Evolutionary conservation across 2,329 filamentous ascomycete genomes (phyloP).

Genomic region (Colletotrichum acutatum): DNA sequence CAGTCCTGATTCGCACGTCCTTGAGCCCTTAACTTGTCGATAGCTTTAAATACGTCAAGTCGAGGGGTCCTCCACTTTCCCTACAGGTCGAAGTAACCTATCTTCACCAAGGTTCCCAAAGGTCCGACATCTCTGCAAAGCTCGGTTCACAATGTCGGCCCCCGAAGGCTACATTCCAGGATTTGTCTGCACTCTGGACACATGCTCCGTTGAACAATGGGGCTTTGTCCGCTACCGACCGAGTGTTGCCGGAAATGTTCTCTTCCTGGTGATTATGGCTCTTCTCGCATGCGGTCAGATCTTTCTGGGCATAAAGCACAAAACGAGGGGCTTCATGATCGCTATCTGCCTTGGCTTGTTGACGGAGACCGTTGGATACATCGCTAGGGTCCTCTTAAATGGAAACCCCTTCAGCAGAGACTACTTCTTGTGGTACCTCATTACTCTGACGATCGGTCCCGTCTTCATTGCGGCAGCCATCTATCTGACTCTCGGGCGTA

Average conservation of each 20-base stretch:
- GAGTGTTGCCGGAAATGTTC: not conserved
- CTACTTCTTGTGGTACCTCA: slow-evolving; percentile 32
- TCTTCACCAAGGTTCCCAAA: not conserved
- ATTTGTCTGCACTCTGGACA: slow-evolving; percentile 6
- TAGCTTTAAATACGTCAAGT: not conserved
- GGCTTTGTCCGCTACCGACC: not conserved
- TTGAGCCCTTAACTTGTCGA: not conserved
- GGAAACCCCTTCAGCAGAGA: slow-evolving; percentile 20
- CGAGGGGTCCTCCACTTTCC: not conserved
- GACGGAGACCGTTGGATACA: slow-evolving; percentile 38
- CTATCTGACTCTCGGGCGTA: slow-evolving; percentile 40
- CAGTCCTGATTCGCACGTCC: not conserved
- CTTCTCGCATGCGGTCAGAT: slow-evolving; percentile 7
- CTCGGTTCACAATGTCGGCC: not conserved
- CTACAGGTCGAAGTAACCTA: not conserved
- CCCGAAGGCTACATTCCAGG: slow-evolving; percentile 8
- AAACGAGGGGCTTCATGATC: slow-evolving; percentile 38
- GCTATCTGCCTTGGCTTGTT: slow-evolving; percentile 39
- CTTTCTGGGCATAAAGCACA: slow-evolving; percentile 38
- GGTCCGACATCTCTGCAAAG: not conserved
- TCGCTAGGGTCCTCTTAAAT: slow-evolving; percentile 36
- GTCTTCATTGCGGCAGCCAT: slow-evolving; percentile 41
- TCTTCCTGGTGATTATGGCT: not conserved
- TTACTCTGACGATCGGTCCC: slow-evolving; percentile 41
- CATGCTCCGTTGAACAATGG: not conserved